These are phyloP conservation scores for Stenogyne calaminthoides DNA, from an alignment of 305 asterid genomes.

Conservation along the genomic window DNA sequence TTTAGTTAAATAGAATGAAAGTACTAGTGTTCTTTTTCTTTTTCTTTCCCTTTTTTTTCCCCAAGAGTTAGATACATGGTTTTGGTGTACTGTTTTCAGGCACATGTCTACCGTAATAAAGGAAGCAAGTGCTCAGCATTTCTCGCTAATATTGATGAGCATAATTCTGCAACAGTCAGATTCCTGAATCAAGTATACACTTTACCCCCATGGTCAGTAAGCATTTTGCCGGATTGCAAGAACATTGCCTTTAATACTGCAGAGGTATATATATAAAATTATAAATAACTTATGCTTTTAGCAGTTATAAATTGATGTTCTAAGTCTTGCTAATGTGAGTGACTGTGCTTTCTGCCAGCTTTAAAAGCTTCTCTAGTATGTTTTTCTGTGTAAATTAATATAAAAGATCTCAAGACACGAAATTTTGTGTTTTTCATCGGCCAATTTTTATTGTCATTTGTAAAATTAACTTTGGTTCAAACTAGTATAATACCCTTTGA, in stretches of 20 bases:
- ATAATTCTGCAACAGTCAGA: constrained; percentile 56
- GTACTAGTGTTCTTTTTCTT: background rate
- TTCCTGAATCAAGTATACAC: constrained; percentile 61
- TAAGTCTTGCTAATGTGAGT: constrained; percentile 23
- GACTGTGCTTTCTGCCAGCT: constrained; percentile 19
- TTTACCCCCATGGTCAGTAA: constrained; percentile 95
- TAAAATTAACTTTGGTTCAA: constrained; percentile 15
- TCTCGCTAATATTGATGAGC: constrained; percentile 94
- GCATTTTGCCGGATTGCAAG: constrained; percentile 88
- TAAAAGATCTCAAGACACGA: background rate
- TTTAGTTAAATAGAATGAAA: constrained; percentile 6
- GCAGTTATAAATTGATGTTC: constrained; percentile 12
- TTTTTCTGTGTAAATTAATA: background rate
- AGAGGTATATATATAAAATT: constrained; percentile 47
- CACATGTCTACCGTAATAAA: constrained; percentile 66
- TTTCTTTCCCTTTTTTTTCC: background rate
- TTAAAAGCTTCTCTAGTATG: constrained; percentile 8
- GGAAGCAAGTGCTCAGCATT: constrained; percentile 76
- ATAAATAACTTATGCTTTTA: constrained; percentile 5
- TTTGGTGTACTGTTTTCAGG: constrained; percentile 50
- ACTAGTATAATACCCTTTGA: constrained; percentile 15
- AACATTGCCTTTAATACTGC: constrained; percentile 77
- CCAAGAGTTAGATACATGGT: constrained; percentile 10
- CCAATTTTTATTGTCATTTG: background rate
- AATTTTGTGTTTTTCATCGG: background rate